Evolutionary conservation across 139 green algal genomes (phyloP).

Genomic region (Chlorella sp.): DNA sequence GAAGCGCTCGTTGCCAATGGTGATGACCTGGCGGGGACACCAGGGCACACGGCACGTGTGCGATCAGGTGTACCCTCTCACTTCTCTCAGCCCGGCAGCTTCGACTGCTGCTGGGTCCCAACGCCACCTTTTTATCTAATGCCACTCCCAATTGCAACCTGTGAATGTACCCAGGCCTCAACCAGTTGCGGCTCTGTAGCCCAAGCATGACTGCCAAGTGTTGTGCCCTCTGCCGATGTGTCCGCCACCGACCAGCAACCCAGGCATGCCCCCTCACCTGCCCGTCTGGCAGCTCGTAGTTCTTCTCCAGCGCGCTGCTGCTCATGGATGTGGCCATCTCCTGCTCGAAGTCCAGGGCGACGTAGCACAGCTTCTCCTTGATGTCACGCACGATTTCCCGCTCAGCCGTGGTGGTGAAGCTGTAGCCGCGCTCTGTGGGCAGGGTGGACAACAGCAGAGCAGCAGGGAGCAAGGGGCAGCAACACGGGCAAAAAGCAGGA

Average conservation of each 20-base stretch:
- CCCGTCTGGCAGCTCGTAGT: conserved; percentile 85
- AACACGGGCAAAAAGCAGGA: conserved; percentile 68
- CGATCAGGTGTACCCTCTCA: too few relatives aligned
- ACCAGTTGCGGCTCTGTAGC: too few relatives aligned
- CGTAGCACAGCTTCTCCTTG: conserved; percentile 99
- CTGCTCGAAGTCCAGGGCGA: conserved; percentile 91
- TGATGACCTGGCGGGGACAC: conserved; percentile 91
- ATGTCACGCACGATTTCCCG: conserved; percentile 98
- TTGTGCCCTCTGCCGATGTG: too few relatives aligned
- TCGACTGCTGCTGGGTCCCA: background rate
- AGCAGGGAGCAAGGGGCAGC: too few relatives aligned
- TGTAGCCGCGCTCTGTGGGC: conserved; percentile 95
- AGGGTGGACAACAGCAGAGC: too few relatives aligned
- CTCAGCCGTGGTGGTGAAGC: conserved; percentile 96
- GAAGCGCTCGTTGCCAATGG: conserved; percentile 94
- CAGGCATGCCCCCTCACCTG: conserved; percentile 31
- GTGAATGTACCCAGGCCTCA: too few relatives aligned
- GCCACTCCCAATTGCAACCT: too few relatives aligned
- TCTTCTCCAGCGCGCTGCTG: conserved; percentile 89
- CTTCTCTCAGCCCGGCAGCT: too few relatives aligned
- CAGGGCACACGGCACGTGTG: too few relatives aligned
- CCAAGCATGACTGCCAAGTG: too few relatives aligned
- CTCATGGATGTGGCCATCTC: conserved; percentile 76
- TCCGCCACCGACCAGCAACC: background rate
- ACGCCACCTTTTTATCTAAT: background rate